phyloP scores from a whole-genome alignment of 306 rosid species.

The Trifolium subterraneum region DNA sequence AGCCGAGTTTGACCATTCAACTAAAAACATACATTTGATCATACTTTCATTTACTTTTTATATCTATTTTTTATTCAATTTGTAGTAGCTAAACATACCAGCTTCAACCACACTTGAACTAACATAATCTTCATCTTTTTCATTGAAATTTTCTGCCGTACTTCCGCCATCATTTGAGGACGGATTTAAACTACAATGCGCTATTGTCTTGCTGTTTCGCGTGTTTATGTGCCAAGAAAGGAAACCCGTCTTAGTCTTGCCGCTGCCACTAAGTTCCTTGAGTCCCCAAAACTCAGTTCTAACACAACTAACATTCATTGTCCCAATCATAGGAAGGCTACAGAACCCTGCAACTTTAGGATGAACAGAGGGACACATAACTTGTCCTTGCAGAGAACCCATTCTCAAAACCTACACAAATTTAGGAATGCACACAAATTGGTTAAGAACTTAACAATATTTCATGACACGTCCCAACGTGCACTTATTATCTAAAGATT shows the following conservation, averaged over 20 bases:
- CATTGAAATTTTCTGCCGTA: conserved; percentile 75
- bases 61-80: not conserved
- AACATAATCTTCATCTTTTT: conserved; percentile 88
- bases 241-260: conserved; percentile 51
- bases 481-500: too few relatives aligned
- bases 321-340: conserved; percentile 60
- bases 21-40: not conserved
- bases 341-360: conserved; percentile 67
- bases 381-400: conserved; percentile 90
- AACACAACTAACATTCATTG: conserved; percentile 50
- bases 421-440: too few relatives aligned
- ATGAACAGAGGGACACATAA: conserved; percentile 69
- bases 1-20: not conserved
- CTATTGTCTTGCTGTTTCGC: conserved; percentile 56
- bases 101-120: conserved; percentile 90
- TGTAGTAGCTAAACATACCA: conserved; percentile 61
- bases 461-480: too few relatives aligned
- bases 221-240: conserved; percentile 46
- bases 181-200: conserved; percentile 72
- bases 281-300: conserved; percentile 74
- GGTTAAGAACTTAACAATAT: too few relatives aligned
- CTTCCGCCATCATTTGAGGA: conserved; percentile 85
- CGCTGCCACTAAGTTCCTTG: conserved; percentile 50
- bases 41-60: not conserved
- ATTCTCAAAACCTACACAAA: conserved; percentile 56